These are phyloP conservation scores for Periconia digitata DNA, from an alignment of 2,329 filamentous ascomycete genomes.

Conservation along the genomic window DNA sequence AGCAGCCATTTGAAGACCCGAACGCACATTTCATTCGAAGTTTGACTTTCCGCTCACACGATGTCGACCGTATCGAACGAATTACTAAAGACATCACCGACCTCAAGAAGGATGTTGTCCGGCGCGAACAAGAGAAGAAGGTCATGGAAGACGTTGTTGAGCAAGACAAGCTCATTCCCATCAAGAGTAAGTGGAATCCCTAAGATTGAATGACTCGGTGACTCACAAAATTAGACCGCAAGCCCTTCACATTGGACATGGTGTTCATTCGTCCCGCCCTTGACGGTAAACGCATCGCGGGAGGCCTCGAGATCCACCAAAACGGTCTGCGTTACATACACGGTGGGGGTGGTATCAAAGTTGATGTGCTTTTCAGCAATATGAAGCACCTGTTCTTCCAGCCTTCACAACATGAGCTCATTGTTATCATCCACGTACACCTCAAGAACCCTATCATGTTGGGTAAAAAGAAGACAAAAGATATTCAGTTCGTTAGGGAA, in stretches of 20 bases:
- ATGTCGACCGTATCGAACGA: constrained; percentile 84
- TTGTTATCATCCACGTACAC: constrained; percentile 97
- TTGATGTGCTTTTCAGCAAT: constrained; percentile 96
- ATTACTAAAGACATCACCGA: constrained; percentile 93
- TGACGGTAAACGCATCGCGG: constrained; percentile 94
- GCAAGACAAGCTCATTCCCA: constrained; percentile 94
- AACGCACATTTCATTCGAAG: constrained; percentile 94
- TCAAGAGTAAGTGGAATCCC: constrained; percentile 69
- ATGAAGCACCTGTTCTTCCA: constrained; percentile 99
- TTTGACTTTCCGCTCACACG: constrained; percentile 89
- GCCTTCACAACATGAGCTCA: constrained; percentile 91
- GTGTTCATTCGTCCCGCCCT: constrained; percentile 94
- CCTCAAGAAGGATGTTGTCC: constrained; percentile 88
- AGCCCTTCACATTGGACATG: constrained; percentile 86
- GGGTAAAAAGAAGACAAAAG: constrained; percentile 98
- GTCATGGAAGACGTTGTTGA: constrained; percentile 99
- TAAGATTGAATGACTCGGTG: background rate
- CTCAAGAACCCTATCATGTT: constrained; percentile 98
- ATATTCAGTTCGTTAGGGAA: constrained; percentile 97
- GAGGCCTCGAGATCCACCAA: constrained; percentile 95
- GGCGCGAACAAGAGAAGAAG: constrained; percentile 98
- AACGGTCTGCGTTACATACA: constrained; percentile 93
- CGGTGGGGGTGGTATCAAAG: constrained; percentile 76
- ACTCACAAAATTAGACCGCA: constrained; percentile 64
- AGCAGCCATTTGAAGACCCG: constrained; percentile 96